These are phyloP conservation scores for Plectosphaerella cucumerina DNA, from an alignment of 2,329 filamentous ascomycete genomes.

Conservation along the genomic window DNA sequence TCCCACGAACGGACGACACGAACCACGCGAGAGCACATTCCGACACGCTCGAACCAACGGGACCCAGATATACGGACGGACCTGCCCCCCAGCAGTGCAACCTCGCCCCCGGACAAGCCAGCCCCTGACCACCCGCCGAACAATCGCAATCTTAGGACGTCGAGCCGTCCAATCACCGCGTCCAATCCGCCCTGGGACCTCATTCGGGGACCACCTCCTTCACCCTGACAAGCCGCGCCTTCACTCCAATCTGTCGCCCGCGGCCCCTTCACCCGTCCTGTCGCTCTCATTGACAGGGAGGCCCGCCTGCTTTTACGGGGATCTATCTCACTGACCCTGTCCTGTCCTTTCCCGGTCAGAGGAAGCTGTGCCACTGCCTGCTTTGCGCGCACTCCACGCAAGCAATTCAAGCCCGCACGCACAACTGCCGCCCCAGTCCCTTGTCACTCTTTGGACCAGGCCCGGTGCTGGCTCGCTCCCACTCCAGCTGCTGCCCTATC, in stretches of 20 bases:
- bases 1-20: not conserved
- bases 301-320: too few species aligned
- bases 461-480: conserved; percentile 4
- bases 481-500: not conserved
- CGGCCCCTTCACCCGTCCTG: too few species aligned
- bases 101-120: not conserved
- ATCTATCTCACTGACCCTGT: too few species aligned
- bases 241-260: conserved; percentile 4
- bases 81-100: not conserved
- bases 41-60: too few species aligned
- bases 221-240: conserved; percentile 2
- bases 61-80: too few species aligned
- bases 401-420: too few species aligned
- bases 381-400: too few species aligned
- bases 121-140: conserved; percentile 3
- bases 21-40: conserved; percentile 5
- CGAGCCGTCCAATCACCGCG: conserved; percentile 10
- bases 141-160: conserved; percentile 2
- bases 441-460: conserved; percentile 1
- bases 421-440: conserved; percentile 2
- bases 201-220: conserved; percentile 7
- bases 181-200: conserved; percentile 11
- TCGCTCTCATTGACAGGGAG: too few species aligned
- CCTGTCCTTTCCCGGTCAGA: too few species aligned
- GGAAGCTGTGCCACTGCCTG: too few species aligned